Evolutionary conservation across 768 basidiomycete genomes (phyloP).

Genomic region (Russula sp.): DNA sequence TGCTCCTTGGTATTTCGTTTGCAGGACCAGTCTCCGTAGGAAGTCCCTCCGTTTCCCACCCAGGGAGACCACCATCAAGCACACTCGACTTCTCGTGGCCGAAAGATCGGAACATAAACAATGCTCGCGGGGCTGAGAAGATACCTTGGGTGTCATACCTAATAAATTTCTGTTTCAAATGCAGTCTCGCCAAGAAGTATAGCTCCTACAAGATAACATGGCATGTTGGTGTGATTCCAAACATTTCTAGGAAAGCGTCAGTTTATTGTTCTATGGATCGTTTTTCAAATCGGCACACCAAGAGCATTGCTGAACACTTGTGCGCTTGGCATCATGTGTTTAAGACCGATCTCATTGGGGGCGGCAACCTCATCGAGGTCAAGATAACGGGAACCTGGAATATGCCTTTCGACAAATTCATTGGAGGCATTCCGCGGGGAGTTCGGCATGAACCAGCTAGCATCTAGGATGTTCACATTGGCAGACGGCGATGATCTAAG

Average conservation of each 20-base stretch:
- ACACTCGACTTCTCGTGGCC: slow-evolving; percentile 83
- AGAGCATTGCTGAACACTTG: slow-evolving; percentile 72
- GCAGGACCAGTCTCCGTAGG: slow-evolving; percentile 40
- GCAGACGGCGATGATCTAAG: slow-evolving; percentile 22
- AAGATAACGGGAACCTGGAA: slow-evolving; percentile 69
- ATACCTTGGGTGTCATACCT: slow-evolving; percentile 90
- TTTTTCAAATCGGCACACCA: slow-evolving; percentile 44
- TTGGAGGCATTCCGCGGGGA: slow-evolving; percentile 59
- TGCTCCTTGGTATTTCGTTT: slow-evolving; percentile 26
- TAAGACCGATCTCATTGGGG: slow-evolving; percentile 69
- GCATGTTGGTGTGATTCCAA: slow-evolving; percentile 66
- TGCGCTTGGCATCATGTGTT: slow-evolving; percentile 88
- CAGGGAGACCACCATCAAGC: slow-evolving; percentile 87
- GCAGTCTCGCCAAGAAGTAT: neutral
- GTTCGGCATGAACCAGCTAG: slow-evolving; percentile 94
- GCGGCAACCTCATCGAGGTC: slow-evolving; percentile 78
- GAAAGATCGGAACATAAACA: slow-evolving; percentile 92
- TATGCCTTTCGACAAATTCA: slow-evolving; percentile 62
- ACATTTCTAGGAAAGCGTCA: slow-evolving; percentile 42
- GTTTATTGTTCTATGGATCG: neutral
- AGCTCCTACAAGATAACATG: slow-evolving; percentile 71
- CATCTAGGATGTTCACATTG: slow-evolving; percentile 54
- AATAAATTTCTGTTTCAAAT: slow-evolving; percentile 15
- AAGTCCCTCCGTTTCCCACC: slow-evolving; percentile 66
- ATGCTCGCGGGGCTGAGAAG: slow-evolving; percentile 87